phyloP scores from a whole-genome alignment of 371 early-diverging fungal genomes.

The Apophysomyces sp. region DNA sequence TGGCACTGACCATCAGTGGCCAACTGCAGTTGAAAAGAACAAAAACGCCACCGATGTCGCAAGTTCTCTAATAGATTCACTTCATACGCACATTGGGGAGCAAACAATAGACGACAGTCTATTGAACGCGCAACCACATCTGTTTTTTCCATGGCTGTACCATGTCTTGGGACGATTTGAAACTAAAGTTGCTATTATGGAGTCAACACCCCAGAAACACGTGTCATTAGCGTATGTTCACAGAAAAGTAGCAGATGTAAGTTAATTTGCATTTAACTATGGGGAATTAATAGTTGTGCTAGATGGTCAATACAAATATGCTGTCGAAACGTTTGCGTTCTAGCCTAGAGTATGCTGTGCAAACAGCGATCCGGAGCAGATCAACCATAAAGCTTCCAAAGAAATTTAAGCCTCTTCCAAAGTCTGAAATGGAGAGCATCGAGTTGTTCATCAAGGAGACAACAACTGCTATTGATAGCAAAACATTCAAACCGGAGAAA shows the following conservation, averaged over 20 bases:
- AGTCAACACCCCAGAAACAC: background rate
- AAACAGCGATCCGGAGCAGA: background rate
- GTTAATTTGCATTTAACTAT: background rate
- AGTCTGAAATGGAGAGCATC: background rate
- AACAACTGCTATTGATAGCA: background rate
- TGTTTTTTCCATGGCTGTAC: background rate
- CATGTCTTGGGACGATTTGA: background rate
- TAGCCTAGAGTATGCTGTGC: background rate
- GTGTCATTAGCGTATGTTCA: background rate
- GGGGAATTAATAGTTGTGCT: background rate
- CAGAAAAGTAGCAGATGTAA: background rate
- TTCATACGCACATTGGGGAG: too few species aligned
- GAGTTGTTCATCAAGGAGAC: background rate
- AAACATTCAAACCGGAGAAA: background rate
- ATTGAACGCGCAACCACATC: background rate
- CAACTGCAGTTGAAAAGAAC: too few species aligned
- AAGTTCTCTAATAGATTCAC: too few species aligned
- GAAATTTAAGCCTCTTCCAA: background rate
- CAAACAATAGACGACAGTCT: too few species aligned
- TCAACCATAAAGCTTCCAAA: background rate
- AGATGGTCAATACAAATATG: background rate
- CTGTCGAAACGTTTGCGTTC: background rate
- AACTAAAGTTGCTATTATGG: background rate
- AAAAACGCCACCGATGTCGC: too few species aligned
- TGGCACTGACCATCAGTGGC: too few species aligned